phyloP scores from a whole-genome alignment of 2,329 filamentous ascomycete species.

The Aspergillus sp. region DNA sequence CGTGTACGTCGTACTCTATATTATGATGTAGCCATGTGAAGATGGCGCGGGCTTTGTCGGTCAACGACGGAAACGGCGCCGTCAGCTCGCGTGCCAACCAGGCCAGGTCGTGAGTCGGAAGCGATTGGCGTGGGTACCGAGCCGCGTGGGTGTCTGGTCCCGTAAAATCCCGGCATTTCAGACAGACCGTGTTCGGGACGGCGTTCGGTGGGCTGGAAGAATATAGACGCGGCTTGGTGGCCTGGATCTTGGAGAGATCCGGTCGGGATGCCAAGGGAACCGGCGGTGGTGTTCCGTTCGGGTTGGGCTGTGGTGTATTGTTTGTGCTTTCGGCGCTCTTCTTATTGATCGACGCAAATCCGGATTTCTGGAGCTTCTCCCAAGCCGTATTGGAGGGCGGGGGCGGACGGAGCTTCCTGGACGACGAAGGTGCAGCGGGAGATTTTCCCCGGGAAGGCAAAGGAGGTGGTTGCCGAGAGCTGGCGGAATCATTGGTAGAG shows the following conservation, averaged over 20 bases:
- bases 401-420: slow-evolving; percentile 34
- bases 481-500: slow-evolving; percentile 7
- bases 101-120: slow-evolving; percentile 66
- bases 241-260: slow-evolving; percentile 56
- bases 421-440: slow-evolving; percentile 13
- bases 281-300: slow-evolving; percentile 42
- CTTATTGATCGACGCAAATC: slow-evolving; percentile 46
- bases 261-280: slow-evolving; percentile 55
- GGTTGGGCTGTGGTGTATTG: neutral
- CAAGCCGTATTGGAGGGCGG: slow-evolving; percentile 32
- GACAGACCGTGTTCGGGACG: slow-evolving; percentile 50
- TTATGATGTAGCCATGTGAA: slow-evolving; percentile 98
- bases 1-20: slow-evolving; percentile 75
- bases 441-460: slow-evolving; percentile 21
- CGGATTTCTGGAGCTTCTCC: slow-evolving; percentile 41
- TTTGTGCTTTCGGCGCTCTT: slow-evolving; percentile 3
- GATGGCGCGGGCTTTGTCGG: slow-evolving; percentile 88
- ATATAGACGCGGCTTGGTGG: slow-evolving; percentile 47
- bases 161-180: slow-evolving; percentile 85
- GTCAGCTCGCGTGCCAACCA: slow-evolving; percentile 79
- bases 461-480: slow-evolving; percentile 21
- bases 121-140: slow-evolving; percentile 67
- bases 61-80: slow-evolving; percentile 71
- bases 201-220: slow-evolving; percentile 17
- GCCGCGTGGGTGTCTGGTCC: slow-evolving; percentile 74